Conservation (phyloP, 2,329 filamentous ascomycete species). For the Colletotrichum shisoi region DNA sequence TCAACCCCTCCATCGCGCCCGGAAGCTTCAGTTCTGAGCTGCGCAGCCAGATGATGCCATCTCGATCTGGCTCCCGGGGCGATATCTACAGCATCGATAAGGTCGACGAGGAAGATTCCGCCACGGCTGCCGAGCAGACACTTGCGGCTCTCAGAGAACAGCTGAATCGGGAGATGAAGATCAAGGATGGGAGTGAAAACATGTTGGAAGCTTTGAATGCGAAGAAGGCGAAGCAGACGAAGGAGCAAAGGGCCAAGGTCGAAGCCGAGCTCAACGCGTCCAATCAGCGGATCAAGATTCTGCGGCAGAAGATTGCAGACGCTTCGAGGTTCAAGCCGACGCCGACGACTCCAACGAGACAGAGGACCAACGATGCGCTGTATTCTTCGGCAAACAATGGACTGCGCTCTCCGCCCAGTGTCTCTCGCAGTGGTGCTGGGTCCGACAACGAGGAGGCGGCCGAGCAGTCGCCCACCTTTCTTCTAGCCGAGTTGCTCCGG, state of each 20-base stretch:
- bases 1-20: slow-evolving; percentile 73
- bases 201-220: slow-evolving; percentile 92
- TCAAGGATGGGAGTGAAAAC: slow-evolving; percentile 97
- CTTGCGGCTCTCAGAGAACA: slow-evolving; percentile 80
- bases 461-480: slow-evolving; percentile 85
- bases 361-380: slow-evolving; percentile 57
- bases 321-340: slow-evolving; percentile 60
- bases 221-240: slow-evolving; percentile 95
- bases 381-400: slow-evolving; percentile 53
- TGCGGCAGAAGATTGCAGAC: slow-evolving; percentile 68
- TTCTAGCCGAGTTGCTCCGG: slow-evolving; percentile 87
- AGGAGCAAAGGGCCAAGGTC: slow-evolving; percentile 79
- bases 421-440: slow-evolving; percentile 62
- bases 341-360: slow-evolving; percentile 62
- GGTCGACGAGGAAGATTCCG: slow-evolving; percentile 68
- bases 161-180: slow-evolving; percentile 95
- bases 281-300: slow-evolving; percentile 73
- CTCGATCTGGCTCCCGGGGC: slow-evolving; percentile 68
- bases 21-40: slow-evolving; percentile 92
- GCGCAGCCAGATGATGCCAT: slow-evolving; percentile 73
- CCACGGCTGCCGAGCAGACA: slow-evolving; percentile 71
- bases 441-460: slow-evolving; percentile 72
- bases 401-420: slow-evolving; percentile 66
- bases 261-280: slow-evolving; percentile 91
- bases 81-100: slow-evolving; percentile 63